Conservation (phyloP, 2,329 filamentous ascomycete species). For the Aspergillus versicolor region DNA sequence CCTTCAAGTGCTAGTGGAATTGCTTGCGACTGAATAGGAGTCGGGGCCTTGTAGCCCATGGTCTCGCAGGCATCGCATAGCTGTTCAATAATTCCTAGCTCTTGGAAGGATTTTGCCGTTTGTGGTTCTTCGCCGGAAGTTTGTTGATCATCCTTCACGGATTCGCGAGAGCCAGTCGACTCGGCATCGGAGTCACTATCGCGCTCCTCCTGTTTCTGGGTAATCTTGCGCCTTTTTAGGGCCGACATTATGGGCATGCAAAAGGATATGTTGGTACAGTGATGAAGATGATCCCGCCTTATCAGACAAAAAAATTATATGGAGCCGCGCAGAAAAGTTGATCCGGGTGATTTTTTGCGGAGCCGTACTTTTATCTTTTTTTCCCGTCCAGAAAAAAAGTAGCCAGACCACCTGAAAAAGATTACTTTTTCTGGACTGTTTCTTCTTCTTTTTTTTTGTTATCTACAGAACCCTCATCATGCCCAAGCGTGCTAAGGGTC, state of each 20-base stretch:
- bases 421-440: background rate
- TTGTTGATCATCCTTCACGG: slow-evolving; percentile 5
- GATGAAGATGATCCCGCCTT: background rate
- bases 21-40: slow-evolving; percentile 81
- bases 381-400: slow-evolving; percentile 37
- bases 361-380: slow-evolving; percentile 25
- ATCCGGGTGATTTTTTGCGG: slow-evolving; percentile 33
- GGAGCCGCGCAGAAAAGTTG: slow-evolving; percentile 37
- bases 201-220: slow-evolving; percentile 23
- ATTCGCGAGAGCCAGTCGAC: slow-evolving; percentile 20
- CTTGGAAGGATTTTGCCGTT: slow-evolving; percentile 48
- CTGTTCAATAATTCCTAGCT: slow-evolving; percentile 74
- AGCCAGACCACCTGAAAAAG: slow-evolving; percentile 14
- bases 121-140: slow-evolving; percentile 13
- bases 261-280: background rate
- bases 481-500: slow-evolving; percentile 85
- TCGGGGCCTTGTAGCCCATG: slow-evolving; percentile 81
- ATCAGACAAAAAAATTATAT: slow-evolving; percentile 28
- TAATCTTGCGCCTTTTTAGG: slow-evolving; percentile 43
- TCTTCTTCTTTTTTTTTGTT: background rate
- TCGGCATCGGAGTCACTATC: slow-evolving; percentile 25
- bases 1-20: slow-evolving; percentile 79
- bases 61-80: slow-evolving; percentile 84
- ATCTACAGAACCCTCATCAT: slow-evolving; percentile 47
- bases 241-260: slow-evolving; percentile 32